Conservation (phyloP, 148 eudicot genomes). For the Fallopia convolvulus region DNA sequence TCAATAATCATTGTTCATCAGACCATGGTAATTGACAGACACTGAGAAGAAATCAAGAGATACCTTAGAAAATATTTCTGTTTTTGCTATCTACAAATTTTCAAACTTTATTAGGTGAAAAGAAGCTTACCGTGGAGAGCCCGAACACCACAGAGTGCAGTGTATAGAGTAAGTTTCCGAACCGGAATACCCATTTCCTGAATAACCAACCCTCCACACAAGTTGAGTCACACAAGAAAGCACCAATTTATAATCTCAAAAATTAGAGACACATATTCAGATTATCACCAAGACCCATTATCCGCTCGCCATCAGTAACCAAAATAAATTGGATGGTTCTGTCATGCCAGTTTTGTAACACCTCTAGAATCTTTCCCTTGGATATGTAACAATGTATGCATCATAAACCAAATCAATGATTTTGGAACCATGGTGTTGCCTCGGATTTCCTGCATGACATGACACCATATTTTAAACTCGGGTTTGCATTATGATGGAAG, state of each 20-base stretch:
- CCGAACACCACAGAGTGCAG: no score
- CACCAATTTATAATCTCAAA: no score
- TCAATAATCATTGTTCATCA: no score
- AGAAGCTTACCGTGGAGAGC: no score
- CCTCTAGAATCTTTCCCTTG: conserved; percentile 70
- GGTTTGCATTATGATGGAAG: not conserved
- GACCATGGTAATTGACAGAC: no score
- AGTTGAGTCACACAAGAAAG: not conserved
- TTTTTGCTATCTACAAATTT: no score
- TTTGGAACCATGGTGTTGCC: conserved; percentile 45
- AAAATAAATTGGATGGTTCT: conserved; percentile 74
- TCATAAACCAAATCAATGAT: no score
- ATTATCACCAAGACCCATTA: conserved; percentile 68
- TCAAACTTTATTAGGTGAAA: no score
- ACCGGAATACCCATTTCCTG: conserved; percentile 21
- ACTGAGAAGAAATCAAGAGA: no score
- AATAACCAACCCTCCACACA: conserved; percentile 19
- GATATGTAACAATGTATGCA: not conserved
- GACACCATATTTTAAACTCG: not conserved
- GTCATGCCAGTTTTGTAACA: conserved; percentile 83
- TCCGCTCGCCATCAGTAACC: conserved; percentile 90
- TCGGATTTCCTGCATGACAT: conserved; percentile 53
- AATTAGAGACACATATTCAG: no score
- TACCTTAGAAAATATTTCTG: no score
- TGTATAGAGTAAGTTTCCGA: conserved; percentile 51